A percentile compares a stretch with the other conserved stretches of the same genome.
Evolutionary conservation across 2,329 filamentous ascomycete species (phyloP).

Genomic region (Paecilomyces dactylethromorphus): DNA sequence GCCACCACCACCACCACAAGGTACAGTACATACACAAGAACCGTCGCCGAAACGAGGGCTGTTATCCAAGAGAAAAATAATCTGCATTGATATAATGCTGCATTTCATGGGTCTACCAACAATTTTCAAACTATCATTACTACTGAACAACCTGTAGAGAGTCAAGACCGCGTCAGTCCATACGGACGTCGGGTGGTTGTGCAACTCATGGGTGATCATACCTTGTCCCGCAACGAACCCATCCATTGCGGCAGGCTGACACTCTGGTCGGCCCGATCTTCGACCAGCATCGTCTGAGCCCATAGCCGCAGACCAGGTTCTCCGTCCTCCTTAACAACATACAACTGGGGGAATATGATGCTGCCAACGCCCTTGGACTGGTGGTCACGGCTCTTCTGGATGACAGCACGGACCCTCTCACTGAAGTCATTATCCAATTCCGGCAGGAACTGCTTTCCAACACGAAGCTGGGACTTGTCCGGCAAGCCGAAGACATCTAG

Average conservation of each 20-base stretch:
- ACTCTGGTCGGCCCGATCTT: conserved; percentile 90
- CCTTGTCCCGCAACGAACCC: conserved; percentile 89
- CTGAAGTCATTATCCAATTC: conserved; percentile 95
- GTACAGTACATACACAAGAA: neutral
- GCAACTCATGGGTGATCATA: conserved; percentile 10
- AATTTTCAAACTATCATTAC: conserved; percentile 12
- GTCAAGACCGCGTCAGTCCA: conserved; percentile 1
- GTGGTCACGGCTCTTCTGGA: conserved; percentile 89
- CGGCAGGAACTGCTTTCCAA: conserved; percentile 82
- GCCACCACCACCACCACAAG: no score
- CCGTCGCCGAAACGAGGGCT: neutral
- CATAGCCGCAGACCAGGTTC: conserved; percentile 92
- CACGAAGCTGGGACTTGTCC: conserved; percentile 76
- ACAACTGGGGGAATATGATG: conserved; percentile 86
- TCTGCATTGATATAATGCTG: neutral
- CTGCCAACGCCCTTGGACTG: conserved; percentile 81
- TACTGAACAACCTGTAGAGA: conserved; percentile 25
- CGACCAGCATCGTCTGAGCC: conserved; percentile 92
- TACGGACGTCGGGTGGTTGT: conserved; percentile 4
- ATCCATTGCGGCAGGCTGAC: conserved; percentile 93
- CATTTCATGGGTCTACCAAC: conserved; percentile 10
- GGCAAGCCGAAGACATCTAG: conserved; percentile 83
- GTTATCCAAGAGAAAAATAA: neutral
- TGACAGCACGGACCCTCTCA: conserved; percentile 80
- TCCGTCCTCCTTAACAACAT: conserved; percentile 89